phyloP scores from a whole-genome alignment of 2,329 filamentous ascomycete species.

The Fusarium haematococcum region DNA sequence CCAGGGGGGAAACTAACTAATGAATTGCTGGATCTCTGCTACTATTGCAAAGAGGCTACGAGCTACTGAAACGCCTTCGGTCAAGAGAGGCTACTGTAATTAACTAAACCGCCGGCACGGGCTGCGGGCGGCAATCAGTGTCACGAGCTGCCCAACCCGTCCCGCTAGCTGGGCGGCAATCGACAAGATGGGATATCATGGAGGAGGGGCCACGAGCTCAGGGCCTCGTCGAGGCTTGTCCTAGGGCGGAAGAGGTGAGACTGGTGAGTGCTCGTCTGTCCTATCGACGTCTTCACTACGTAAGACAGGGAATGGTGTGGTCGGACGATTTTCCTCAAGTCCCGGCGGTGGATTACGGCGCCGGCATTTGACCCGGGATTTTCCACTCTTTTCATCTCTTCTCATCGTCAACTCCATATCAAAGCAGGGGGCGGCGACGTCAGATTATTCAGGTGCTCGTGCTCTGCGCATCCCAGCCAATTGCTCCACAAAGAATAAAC shows the following conservation, averaged over 20 bases:
- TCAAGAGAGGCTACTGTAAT: background rate
- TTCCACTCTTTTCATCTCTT: conserved; percentile 8
- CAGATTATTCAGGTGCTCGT: background rate
- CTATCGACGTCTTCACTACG: background rate
- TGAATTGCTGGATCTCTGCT: background rate
- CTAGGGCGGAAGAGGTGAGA: background rate
- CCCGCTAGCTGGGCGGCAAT: background rate
- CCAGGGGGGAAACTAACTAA: background rate
- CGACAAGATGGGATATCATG: conserved; percentile 1
- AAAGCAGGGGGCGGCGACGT: background rate
- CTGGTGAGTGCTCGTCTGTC: background rate
- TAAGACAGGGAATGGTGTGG: conserved; percentile 1
- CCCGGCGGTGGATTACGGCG: background rate
- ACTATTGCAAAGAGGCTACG: background rate
- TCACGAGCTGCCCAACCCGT: background rate
- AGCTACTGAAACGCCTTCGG: background rate
- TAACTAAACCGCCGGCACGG: background rate
- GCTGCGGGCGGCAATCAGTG: background rate
- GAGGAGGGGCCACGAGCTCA: background rate
- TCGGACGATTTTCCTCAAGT: background rate
- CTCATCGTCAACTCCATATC: background rate
- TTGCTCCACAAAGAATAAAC: background rate
- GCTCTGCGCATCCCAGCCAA: conserved; percentile 2
- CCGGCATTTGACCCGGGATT: conserved; percentile 9
- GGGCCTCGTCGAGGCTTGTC: background rate